Conservation (phyloP, 192 early-diverging fungal species). For the Phycomyces nitens region DNA sequence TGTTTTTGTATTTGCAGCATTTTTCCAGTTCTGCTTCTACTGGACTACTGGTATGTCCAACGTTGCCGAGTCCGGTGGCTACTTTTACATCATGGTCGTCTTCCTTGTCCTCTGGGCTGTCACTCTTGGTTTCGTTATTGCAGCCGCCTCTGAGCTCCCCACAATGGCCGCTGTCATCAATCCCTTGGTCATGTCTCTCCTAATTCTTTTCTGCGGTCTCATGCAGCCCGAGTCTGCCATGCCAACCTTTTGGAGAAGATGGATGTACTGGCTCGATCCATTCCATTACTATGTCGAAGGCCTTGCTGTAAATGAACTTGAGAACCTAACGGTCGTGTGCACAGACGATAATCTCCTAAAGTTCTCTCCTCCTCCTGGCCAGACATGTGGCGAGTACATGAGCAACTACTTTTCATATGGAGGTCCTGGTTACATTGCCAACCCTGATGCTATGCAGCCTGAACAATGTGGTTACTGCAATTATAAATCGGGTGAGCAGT, state of each 20-base stretch:
- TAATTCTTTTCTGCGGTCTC: constrained; percentile 70
- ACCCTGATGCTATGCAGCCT: constrained; percentile 8
- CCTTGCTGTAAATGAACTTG: constrained; percentile 54
- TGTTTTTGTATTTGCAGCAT: constrained; percentile 53
- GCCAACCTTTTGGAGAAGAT: constrained; percentile 63
- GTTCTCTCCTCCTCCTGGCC: constrained; percentile 52
- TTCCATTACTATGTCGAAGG: constrained; percentile 67
- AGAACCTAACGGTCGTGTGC: constrained; percentile 50
- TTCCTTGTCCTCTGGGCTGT: constrained; percentile 64
- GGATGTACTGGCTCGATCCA: constrained; percentile 69
- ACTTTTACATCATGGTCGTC: constrained; percentile 61
- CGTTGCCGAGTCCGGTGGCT: constrained; percentile 46
- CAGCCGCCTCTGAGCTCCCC: constrained; percentile 60
- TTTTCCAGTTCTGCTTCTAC: constrained; percentile 71
- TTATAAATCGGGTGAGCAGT: constrained; percentile 54
- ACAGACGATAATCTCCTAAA: constrained; percentile 45
- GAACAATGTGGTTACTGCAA: constrained; percentile 61
- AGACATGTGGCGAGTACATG: constrained; percentile 57
- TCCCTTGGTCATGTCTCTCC: constrained; percentile 63
- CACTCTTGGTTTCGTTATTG: constrained; percentile 69
- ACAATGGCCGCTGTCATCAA: constrained; percentile 59
- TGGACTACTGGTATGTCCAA: constrained; percentile 65
- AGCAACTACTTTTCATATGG: constrained; percentile 8
- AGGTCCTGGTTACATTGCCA: constrained; percentile 9
- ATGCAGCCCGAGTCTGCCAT: constrained; percentile 59